Percentiles rank a stretch among this genome's conserved stretches.
Evolutionary conservation across 2,329 filamentous ascomycete species (phyloP).

Genomic region (Venturiaceae sp.): DNA sequence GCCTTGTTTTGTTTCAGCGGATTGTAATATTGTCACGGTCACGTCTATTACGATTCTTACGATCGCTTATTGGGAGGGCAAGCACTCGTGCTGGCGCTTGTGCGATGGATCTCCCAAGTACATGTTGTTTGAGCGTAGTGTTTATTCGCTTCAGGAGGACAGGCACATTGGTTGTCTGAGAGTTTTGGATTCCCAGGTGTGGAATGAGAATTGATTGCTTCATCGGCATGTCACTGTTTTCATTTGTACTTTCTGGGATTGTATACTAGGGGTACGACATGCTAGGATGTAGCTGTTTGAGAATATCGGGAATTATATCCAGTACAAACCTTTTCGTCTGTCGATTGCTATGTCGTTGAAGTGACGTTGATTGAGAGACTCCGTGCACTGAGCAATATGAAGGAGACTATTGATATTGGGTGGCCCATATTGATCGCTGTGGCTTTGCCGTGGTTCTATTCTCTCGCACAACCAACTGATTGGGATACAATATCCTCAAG

Average conservation of each 20-base stretch:
- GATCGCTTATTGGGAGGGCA: neutral
- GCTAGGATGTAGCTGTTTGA: neutral
- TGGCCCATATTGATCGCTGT: neutral
- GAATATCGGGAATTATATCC: too few species aligned
- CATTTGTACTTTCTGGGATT: neutral
- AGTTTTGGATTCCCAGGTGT: neutral
- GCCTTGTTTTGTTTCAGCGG: neutral
- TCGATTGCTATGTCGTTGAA: neutral
- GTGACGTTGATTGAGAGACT: neutral
- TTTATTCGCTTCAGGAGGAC: neutral
- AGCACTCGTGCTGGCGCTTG: neutral
- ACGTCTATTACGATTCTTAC: conserved; percentile 1
- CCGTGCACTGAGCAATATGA: neutral
- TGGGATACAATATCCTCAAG: too few species aligned
- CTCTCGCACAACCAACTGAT: too few species aligned
- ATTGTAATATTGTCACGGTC: neutral
- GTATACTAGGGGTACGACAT: neutral
- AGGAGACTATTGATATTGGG: neutral
- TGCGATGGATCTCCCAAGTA: neutral
- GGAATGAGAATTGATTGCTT: neutral
- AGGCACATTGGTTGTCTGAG: neutral
- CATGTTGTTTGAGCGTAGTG: neutral
- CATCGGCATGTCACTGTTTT: neutral
- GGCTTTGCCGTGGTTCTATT: too few species aligned
- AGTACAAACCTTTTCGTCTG: too few species aligned